Base-by-base conservation (phyloP, 139 green algal species). In the Micractinium conductrix region DNA sequence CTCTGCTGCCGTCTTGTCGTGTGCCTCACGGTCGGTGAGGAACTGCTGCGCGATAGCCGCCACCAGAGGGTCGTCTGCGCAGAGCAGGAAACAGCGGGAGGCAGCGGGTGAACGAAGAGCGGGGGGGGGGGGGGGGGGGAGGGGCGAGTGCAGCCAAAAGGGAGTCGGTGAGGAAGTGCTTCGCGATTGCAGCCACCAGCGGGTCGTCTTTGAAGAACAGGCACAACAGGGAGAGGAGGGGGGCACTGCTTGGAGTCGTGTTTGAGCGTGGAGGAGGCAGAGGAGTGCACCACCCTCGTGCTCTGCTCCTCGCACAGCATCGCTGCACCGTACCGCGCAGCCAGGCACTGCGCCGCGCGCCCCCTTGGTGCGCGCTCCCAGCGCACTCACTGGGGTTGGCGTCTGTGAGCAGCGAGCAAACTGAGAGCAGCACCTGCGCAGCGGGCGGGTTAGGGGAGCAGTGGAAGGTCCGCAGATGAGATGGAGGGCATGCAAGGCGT, bases 361-460 rank as follows among this genome's bases (percentile, higher is more conserved):
- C n/a, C n/a, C n/a, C n/a, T n/a, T n/a, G n/a, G n/a, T n/a, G n/a
- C n/a, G n/a, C 26, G 60, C 60, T 37, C 19, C 19, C 60, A 50
- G 6, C 48, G 28, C 6, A 83, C 90, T 79, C 73, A 96, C 95
- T 90, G 45, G 96, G 96, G 86, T 98, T 98, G 53, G 93, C 91
- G 72, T 98, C 95, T 19, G 95, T 98, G 4, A 99, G 90, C 69
- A 99, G 92, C 2, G 96, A 98, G 91, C 94, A 97, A 44, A 99
- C 94, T 74, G 95, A 98, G 19, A 98, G 91, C 81, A 96, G 78
- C 28, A 96, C 91, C 80, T 92, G 78, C 30, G 40, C 60, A 48
- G 60, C 26, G 50, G 8, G 12, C 26, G 26, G 42, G 43, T n/a
- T 43, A 55, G 40, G 68, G 22, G 21, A 42, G 65, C 78, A 96